phyloP scores from a whole-genome alignment of 208 protist genomes.

The Trypanosoma melophagium region DNA sequence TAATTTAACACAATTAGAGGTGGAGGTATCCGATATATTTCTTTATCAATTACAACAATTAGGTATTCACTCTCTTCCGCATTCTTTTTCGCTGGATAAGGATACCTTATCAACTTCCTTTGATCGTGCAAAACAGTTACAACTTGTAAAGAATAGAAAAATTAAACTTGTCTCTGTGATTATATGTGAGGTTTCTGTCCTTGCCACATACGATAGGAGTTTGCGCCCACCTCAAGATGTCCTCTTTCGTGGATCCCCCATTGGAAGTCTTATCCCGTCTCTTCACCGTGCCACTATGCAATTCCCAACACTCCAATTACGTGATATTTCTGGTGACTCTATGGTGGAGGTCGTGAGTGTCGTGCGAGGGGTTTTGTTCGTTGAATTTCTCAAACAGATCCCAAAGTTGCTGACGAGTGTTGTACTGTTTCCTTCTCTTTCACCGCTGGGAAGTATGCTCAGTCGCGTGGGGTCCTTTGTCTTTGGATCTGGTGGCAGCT shows the following conservation, averaged over 20 bases:
- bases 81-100: background rate
- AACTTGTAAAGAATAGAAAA: conserved; percentile 15
- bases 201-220: conserved; percentile 60
- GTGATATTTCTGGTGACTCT: conserved; percentile 38
- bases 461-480: conserved; percentile 25
- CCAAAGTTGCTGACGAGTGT: conserved; percentile 50
- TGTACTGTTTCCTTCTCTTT: conserved; percentile 36
- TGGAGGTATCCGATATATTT: conserved; percentile 58
- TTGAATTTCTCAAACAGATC: conserved; percentile 52
- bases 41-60: conserved; percentile 54
- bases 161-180: conserved; percentile 32
- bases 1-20: conserved; percentile 39
- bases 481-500: conserved; percentile 11
- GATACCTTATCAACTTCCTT: no score
- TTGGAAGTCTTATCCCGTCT: conserved; percentile 54
- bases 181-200: conserved; percentile 37
- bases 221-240: conserved; percentile 47
- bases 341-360: conserved; percentile 28
- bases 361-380: conserved; percentile 39
- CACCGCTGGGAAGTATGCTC: conserved; percentile 18
- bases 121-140: background rate
- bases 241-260: conserved; percentile 41
- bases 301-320: conserved; percentile 42
- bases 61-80: conserved; percentile 19
- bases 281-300: conserved; percentile 49